Evolutionary conservation across 2,329 filamentous ascomycete species (phyloP).

Genomic region (Fusarium sp.): DNA sequence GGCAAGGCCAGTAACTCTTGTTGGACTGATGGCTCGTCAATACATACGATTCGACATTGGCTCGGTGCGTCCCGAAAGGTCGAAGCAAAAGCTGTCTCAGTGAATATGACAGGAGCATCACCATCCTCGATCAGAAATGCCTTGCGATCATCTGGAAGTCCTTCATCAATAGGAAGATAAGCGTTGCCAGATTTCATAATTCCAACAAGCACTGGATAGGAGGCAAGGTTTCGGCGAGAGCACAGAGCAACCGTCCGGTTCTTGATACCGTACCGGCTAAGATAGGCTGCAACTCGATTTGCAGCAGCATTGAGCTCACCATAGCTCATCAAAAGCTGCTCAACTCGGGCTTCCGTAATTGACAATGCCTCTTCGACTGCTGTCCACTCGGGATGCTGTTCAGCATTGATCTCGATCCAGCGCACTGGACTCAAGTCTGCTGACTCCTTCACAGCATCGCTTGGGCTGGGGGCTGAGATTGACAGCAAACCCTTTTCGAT

Average conservation of each 20-base stretch:
- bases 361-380: conserved; percentile 7
- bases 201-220: not conserved
- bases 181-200: conserved; percentile 8
- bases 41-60: not conserved
- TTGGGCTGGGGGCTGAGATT: not conserved
- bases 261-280: not conserved
- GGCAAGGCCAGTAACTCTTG: not conserved
- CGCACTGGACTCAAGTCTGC: not conserved
- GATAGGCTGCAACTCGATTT: conserved; percentile 1
- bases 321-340: not conserved
- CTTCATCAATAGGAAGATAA: conserved; percentile 1
- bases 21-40: not conserved
- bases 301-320: not conserved
- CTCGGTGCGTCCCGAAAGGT: not conserved
- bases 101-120: not conserved
- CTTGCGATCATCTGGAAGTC: conserved; percentile 3
- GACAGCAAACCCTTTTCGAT: not conserved
- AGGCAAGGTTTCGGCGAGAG: not conserved
- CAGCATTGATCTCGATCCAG: not conserved
- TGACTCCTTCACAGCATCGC: not conserved
- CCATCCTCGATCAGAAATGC: conserved; percentile 2
- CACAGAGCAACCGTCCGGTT: conserved; percentile 4
- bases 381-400: conserved; percentile 3
- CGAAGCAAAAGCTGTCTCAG: not conserved
- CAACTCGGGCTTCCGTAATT: not conserved